These are phyloP conservation scores for Odonthalia washingtoniensis DNA, from an alignment of 31 red algal genomes.

Conservation along the genomic window DNA sequence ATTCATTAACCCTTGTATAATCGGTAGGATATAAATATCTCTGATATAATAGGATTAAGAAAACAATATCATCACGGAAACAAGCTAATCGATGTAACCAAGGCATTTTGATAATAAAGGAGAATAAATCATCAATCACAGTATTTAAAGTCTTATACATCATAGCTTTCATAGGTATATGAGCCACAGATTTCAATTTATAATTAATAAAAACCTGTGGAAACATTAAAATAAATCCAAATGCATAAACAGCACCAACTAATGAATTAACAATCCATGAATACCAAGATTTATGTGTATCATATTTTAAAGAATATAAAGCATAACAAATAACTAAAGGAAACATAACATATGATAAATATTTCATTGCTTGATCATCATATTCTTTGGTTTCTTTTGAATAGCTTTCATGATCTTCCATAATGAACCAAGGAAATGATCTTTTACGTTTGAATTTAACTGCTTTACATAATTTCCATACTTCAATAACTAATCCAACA, in stretches of 20 bases:
- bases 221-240: conserved; percentile 98
- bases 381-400: conserved; percentile 88
- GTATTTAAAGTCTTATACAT: conserved; percentile 97
- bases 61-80: conserved; percentile 95
- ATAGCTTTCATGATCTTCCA: conserved; percentile 75
- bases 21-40: conserved; percentile 90
- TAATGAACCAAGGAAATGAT: conserved; percentile 84
- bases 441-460: conserved; percentile 73
- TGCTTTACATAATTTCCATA: conserved; percentile 94
- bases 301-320: conserved; percentile 84
- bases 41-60: conserved; percentile 90
- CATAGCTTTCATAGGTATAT: conserved; percentile 95
- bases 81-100: conserved; percentile 90
- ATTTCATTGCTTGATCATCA: conserved; percentile 92
- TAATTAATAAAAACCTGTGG: conserved; percentile 99
- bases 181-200: conserved; percentile 93
- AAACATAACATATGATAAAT: conserved; percentile 74
- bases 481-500: conserved; percentile 72
- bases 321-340: conserved; percentile 76
- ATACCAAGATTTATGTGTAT: conserved; percentile 92
- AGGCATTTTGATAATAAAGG: conserved; percentile 99
- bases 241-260: conserved; percentile 95
- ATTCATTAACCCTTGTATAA: conserved; percentile 90
- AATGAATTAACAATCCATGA: conserved; percentile 87
- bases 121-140: conserved; percentile 94